These are phyloP conservation scores for Ceratocystis colombiana DNA, from an alignment of 2,329 filamentous ascomycete species.

Conservation along the genomic window DNA sequence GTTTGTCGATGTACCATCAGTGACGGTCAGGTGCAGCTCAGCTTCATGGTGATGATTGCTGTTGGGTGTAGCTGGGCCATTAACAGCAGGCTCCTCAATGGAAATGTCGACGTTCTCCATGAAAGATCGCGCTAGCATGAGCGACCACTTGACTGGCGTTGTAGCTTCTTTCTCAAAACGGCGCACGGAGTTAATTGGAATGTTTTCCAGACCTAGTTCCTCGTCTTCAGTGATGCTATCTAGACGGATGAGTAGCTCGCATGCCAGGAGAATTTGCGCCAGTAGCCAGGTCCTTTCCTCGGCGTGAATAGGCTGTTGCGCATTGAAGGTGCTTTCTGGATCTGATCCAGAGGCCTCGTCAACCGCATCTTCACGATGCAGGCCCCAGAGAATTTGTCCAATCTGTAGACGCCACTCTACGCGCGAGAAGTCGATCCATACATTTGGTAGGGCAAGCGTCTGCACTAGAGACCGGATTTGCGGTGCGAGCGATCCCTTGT, in stretches of 20 bases:
- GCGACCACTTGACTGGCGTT: conserved; percentile 54
- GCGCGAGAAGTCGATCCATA: conserved; percentile 65
- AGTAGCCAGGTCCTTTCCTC: conserved; percentile 59
- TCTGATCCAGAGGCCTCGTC: conserved; percentile 33
- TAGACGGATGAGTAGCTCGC: conserved; percentile 54
- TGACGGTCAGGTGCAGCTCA: conserved; percentile 27
- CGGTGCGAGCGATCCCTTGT: conserved; percentile 54
- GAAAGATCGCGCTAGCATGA: conserved; percentile 55
- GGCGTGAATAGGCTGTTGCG: conserved; percentile 32
- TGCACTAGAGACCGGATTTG: conserved; percentile 61
- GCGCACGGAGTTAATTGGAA: conserved; percentile 48
- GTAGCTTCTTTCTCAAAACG: conserved; percentile 54
- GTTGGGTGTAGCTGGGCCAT: conserved; percentile 3
- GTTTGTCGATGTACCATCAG: conserved; percentile 28
- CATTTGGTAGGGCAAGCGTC: conserved; percentile 52
- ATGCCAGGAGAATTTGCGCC: conserved; percentile 54
- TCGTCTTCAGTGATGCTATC: conserved; percentile 54
- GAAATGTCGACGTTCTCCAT: conserved; percentile 56
- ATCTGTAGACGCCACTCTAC: conserved; percentile 66
- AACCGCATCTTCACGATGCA: conserved; percentile 42
- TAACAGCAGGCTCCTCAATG: conserved; percentile 33
- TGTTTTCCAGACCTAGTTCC: conserved; percentile 43
- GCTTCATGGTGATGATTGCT: conserved; percentile 15
- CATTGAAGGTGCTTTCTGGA: conserved; percentile 42
- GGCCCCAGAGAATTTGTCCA: conserved; percentile 61